Percentiles rank a stretch among this genome's conserved stretches.
These are phyloP conservation scores for Heritiera littoralis DNA, from an alignment of 345 rosid species.

Conservation along the genomic window DNA sequence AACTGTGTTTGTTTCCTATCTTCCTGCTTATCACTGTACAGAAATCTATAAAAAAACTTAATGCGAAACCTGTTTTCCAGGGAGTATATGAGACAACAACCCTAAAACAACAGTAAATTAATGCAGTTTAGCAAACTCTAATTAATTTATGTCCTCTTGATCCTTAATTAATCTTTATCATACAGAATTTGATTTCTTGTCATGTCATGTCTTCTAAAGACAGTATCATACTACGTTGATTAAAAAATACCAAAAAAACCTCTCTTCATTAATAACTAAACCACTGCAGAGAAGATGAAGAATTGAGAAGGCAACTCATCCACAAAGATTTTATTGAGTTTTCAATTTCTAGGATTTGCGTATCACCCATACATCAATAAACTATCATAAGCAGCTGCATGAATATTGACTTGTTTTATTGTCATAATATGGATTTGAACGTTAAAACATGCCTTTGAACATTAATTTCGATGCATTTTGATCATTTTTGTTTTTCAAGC, in stretches of 20 bases:
- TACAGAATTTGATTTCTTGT: not conserved
- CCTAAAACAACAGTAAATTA: too few relatives aligned
- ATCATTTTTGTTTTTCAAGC: too few relatives aligned
- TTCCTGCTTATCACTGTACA: not conserved
- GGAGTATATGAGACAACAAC: constrained; percentile 2
- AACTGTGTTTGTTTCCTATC: not conserved
- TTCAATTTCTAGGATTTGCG: too few relatives aligned
- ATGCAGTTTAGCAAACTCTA: not conserved
- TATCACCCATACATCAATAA: too few relatives aligned
- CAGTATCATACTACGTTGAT: not conserved
- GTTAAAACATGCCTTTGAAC: too few relatives aligned
- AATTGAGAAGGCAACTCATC: too few relatives aligned
- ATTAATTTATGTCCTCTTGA: not conserved
- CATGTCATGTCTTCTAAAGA: not conserved
- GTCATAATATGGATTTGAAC: too few relatives aligned
- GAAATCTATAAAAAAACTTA: not conserved
- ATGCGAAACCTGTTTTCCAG: not conserved
- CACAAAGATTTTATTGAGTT: too few relatives aligned
- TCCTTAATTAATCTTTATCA: not conserved
- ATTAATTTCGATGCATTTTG: too few relatives aligned
- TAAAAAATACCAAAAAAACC: not conserved
- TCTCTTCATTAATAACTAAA: not conserved
- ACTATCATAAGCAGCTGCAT: too few relatives aligned
- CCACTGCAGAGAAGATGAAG: not conserved
- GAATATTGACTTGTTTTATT: too few relatives aligned